A percentile compares a stretch with the other conserved stretches of the same genome.
phyloP scores from a whole-genome alignment of 1,139 yeast genomes.

The Magnusiomyces paraingens region DNA sequence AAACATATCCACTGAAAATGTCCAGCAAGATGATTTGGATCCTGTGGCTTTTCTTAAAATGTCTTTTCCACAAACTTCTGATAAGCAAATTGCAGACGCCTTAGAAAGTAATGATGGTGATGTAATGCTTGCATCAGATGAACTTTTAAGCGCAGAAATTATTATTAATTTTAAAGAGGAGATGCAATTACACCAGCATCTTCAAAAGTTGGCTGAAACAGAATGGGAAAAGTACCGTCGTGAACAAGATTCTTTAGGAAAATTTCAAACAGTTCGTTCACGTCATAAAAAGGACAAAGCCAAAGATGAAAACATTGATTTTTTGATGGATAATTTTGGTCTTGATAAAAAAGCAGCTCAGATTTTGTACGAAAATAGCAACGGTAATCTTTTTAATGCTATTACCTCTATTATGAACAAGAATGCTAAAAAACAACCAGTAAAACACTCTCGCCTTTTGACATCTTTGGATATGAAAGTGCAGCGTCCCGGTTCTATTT shows the following conservation, averaged over 20 bases:
- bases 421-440: background rate
- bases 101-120: background rate
- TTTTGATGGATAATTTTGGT: background rate
- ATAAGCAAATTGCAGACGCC: background rate
- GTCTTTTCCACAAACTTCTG: background rate
- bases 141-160: conserved; percentile 3
- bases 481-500: background rate
- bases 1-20: background rate
- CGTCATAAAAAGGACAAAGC: conserved; percentile 1
- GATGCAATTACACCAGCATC: background rate
- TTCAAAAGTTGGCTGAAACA: background rate
- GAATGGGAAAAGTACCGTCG: background rate
- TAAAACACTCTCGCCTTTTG: background rate
- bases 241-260: background rate
- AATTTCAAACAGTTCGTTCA: background rate
- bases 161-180: background rate
- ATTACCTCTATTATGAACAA: background rate
- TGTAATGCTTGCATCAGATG: conserved; percentile 1
- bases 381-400: background rate
- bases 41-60: background rate
- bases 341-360: background rate
- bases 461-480: conserved; percentile 1
- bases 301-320: background rate
- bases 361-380: background rate
- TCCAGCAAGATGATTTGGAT: background rate